phyloP scores from a whole-genome alignment of 257 asterid genomes.

The Solanum neorickii region DNA sequence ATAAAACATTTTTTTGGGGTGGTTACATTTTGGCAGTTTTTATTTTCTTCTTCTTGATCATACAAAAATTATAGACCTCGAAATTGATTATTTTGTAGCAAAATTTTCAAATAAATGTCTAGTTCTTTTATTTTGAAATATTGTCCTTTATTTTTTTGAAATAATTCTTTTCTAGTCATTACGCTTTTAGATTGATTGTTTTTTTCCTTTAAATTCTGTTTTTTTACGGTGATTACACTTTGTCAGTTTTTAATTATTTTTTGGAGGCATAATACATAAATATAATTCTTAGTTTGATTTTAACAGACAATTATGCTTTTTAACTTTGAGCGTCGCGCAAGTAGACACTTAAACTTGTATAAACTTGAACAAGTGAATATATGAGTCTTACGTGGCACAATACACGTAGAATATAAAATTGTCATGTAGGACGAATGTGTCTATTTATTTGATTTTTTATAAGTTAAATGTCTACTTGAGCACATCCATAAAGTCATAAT shows the following conservation, averaged over 20 bases:
- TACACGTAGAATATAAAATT: no score
- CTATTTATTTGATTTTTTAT: no score
- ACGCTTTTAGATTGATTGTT: not conserved
- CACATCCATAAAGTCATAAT: no score
- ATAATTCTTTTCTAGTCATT: not conserved
- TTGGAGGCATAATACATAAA: no score
- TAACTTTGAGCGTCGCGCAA: no score
- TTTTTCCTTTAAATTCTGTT: not conserved
- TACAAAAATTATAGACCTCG: not conserved
- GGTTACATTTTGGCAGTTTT: not conserved
- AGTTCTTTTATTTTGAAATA: not conserved
- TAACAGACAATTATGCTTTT: no score
- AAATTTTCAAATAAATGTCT: not conserved
- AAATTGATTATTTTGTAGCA: not conserved
- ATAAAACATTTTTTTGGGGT: not conserved
- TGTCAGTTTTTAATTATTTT: not conserved
- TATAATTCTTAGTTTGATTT: no score
- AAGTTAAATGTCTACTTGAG: no score
- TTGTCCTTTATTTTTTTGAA: not conserved
- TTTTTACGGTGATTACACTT: not conserved
- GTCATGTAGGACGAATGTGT: rapidly evolving
- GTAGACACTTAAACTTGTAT: no score
- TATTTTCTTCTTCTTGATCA: not conserved
- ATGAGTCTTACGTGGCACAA: rapidly evolving
- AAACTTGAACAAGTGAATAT: no score